Evolutionary conservation across 129 eudicot genomes (phyloP), one percentile per base, ranked within the genome.

Genomic region (Oenanthe sinensis): DNA sequence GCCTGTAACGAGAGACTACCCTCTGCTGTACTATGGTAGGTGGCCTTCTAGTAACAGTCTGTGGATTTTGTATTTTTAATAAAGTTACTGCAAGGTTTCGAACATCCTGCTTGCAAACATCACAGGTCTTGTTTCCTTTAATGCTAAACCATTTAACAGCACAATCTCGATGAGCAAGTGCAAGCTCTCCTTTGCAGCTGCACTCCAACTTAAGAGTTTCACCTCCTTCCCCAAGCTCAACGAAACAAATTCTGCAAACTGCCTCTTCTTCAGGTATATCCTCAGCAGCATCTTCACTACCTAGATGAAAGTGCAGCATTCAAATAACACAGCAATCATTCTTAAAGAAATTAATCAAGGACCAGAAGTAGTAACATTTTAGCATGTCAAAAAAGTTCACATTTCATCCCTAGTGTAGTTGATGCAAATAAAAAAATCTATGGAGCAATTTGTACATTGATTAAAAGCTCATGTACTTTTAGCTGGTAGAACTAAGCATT

Each of bases 171-270:
- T 95, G 98, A 71, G 98, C 96, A 83, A 95, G 92, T 72, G 98
- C 98, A 81, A 95, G 98, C 87, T 91, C 98, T 52, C 98, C 98
- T 89, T 90, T 95, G 89, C 98, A 95, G 82, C 98, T 95, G 74
- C 98, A 95, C 85, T 91, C 97, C 94, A 95, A 78, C 82, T 92
- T 95, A 14, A 95, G 85, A 33, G 98, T 90, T 79, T 91, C 98
- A 75, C 97, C 94, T 26, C 89, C 98, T 90, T 92, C 97, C 16
- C 94, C 86, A 77, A 95, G 90, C 82, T 95, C 98, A 13, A 91
- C 79, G 1, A 95, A 88, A 86, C 98, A 95, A 73, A 95, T 95
- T 85, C 98, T 88, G 75, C 98, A 95, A 78, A 92, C 98, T 45
- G 98, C 98, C 80, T 95, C 98, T 77, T 92, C 98, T 88, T 95